phyloP scores from a whole-genome alignment of 306 rosid species.

The barrel medic (Medicago truncatula) region MtrunA17r5.0-ANR NC_053042.1:7094501-7095000 shows the following conservation, averaged over 20 bases:
- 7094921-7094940: conserved; percentile 25
- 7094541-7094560: neutral
- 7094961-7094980: neutral
- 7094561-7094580: no score
- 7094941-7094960: neutral
- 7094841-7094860: neutral
- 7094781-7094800: neutral
- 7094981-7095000: conserved; percentile 26
- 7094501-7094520: neutral
- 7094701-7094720: conserved; percentile 38
- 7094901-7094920: conserved; percentile 5
- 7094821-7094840: neutral
- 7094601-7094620: neutral
- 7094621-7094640: neutral
- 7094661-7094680: conserved; percentile 33
- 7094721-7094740: neutral
- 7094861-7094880: conserved; percentile 32
- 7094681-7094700: conserved; percentile 49
- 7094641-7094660: conserved; percentile 8
- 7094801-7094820: neutral
- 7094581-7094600: neutral
- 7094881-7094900: conserved; percentile 11
- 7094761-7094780: neutral
- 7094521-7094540: neutral
- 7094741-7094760: neutral